Percentiles rank a stretch among this genome's conserved stretches.
Conservation (phyloP, 306 rosid genomes). For the Cyamopsis tetragonoloba region DNA sequence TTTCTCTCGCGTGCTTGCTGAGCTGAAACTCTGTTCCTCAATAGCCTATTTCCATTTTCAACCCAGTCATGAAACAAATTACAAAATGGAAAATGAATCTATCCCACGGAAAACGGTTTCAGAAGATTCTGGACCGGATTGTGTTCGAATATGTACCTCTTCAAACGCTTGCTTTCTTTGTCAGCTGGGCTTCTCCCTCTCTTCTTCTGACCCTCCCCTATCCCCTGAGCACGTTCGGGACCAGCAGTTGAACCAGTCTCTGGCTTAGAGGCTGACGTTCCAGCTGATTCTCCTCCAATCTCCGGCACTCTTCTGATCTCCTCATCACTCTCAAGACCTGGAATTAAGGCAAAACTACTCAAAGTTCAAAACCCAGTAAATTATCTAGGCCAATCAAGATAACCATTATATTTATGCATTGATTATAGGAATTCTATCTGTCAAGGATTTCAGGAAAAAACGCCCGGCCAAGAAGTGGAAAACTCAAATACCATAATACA, state of each 20-base stretch:
- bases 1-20: slow-evolving; percentile 99
- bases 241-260: slow-evolving; percentile 56
- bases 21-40: slow-evolving; percentile 96
- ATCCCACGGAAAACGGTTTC: neutral
- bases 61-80: slow-evolving; percentile 8
- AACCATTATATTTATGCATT: neutral
- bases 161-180: slow-evolving; percentile 88
- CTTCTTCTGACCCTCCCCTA: slow-evolving; percentile 71
- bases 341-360: neutral
- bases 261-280: slow-evolving; percentile 67
- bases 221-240: slow-evolving; percentile 57
- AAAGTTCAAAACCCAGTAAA: neutral
- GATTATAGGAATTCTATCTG: neutral
- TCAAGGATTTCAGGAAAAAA: neutral
- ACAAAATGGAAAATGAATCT: slow-evolving; percentile 26
- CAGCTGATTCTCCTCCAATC: slow-evolving; percentile 83
- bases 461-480: neutral
- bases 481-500: neutral
- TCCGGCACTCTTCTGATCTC: slow-evolving; percentile 98
- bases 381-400: neutral
- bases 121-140: neutral
- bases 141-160: slow-evolving; percentile 49
- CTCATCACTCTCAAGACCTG: slow-evolving; percentile 92
- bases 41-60: slow-evolving; percentile 46
- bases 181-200: slow-evolving; percentile 94